These are phyloP conservation scores for Tolypocladium tropicale DNA, from an alignment of 2,329 filamentous ascomycete genomes.

Conservation along the genomic window DNA sequence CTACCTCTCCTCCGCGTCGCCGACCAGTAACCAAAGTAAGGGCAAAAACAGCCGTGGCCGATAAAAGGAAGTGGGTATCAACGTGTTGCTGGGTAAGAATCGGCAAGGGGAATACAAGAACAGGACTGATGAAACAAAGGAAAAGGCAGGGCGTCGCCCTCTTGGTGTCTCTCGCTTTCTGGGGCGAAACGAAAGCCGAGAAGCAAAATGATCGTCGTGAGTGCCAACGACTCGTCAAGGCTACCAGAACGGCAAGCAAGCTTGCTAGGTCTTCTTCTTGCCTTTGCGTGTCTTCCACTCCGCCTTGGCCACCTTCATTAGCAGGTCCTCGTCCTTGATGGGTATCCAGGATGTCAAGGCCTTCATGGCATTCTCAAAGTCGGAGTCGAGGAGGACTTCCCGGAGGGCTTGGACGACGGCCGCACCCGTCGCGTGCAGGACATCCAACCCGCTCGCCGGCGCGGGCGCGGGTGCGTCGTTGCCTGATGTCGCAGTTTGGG, in stretches of 20 bases:
- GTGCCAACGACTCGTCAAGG: constrained; percentile 7
- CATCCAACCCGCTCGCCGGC: constrained; percentile 52
- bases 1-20: not conserved
- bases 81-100: not conserved
- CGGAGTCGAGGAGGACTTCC: constrained; percentile 79
- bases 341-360: constrained; percentile 88
- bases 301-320: constrained; percentile 81
- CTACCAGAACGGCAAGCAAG: constrained; percentile 15
- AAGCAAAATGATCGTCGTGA: not conserved
- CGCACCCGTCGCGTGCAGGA: constrained; percentile 81
- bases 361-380: constrained; percentile 98
- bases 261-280: constrained; percentile 30
- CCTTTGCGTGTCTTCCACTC: constrained; percentile 65
- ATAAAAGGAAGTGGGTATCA: not conserved
- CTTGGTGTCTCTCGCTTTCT: not conserved
- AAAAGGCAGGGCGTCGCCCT: not conserved
- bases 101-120: not conserved
- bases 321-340: constrained; percentile 82
- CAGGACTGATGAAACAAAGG: not conserved
- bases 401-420: constrained; percentile 85
- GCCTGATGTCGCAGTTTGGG: not conserved
- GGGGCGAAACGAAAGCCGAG: constrained; percentile 5
- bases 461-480: constrained; percentile 5
- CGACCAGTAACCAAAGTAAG: not conserved
- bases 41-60: not conserved